Base-by-base conservation (phyloP, 441 rosid species). In the Adansonia grandidieri region DNA sequence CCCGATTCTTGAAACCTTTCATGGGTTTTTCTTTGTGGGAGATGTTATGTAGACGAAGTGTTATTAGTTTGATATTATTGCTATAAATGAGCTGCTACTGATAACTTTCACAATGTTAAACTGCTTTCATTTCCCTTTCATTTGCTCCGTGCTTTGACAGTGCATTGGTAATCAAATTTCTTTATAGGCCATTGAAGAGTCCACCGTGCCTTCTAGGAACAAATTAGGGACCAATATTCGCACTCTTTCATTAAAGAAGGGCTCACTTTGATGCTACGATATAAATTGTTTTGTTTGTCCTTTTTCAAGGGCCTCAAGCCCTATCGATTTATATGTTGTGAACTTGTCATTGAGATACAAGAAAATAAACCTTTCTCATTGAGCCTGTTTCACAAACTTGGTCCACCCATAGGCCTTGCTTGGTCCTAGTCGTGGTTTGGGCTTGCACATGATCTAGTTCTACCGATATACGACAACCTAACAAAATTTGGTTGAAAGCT, bases 1-100 rank as follows among this genome's bases (percentile, higher is more conserved):
- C 57, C 57, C 57, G 22, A 47, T 20, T 69, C 60, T 70, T 70
- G 58, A 9, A 67, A 67, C 50, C 54, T 67, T 67, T 44, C 13
- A 17, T 2, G 48, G 53, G 48, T 9, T 17, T 67, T 40, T 44
- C 5, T 11, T 48, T 6, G 37, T 8, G 56, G 1, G 2, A 5
- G 8, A 66, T 17, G n/a, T 19, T 14, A 13, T 70, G 42, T 48
- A 14, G 15, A 19, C 24, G 32, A 9, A 20, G 13, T 63, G 28
- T 45, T 67, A 15, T 44, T 66, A n/a, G 19, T 40, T 37, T 62
- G 67, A 13, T 28, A 24, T 62, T 13, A 13, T 4, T 28, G 8
- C 67, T 24, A 32, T 14, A 22, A 56, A 32, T 32, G 37, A 32
- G 3, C 13, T 48, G 51, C 51, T 48, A 9, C 11, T 50, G 14